Base-by-base conservation (phyloP, 441 rosid species). In the Viola pubescens region DNA sequence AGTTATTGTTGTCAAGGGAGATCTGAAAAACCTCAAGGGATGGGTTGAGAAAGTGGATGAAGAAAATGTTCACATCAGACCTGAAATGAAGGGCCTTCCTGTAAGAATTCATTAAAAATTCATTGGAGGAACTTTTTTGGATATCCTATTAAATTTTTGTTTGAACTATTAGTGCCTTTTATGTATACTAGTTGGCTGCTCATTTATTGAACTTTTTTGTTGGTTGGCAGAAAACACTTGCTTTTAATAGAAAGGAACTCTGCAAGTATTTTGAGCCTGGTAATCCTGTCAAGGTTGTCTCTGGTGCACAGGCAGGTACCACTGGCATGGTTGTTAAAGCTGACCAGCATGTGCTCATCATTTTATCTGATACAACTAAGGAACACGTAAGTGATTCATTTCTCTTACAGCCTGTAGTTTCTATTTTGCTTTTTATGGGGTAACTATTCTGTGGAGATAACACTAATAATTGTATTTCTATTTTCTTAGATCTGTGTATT, bases 1-100 rank as follows among this genome's bases (percentile, higher is more conserved):
- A 34, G 96, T 91, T 68, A 91, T 94, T 66, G 73, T 94, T 64
- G 70, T 94, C 70, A 94, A 87, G 79, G 97, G 99, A 16, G 99
- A 94, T 79, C 80, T 94, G 7, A 94, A 85, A 75, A 88, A 81
- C 69, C 81, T 94, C 48, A 94, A 91, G 77, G 99, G 99, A 58
- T 84, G 96, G 97, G 94, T 91, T 64, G 98, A 94, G 81, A 94
- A 94, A 73, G 98, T 90, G 43, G 99, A 91, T 70, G 97, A 90
- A 77, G 96, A 91, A 69, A 88, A 78, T 79, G 94, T 91, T 39
- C 87, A 85, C 69, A 82, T 94, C 60, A 82, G 83, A 69, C 90
- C 99, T 56, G 97, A 83, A 75, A 75, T 85, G 90, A 84, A 91
- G 77, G 99, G 78, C 69, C 95, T 94, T 73, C 94, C 94, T 52